Evolutionary conservation across 1,139 yeast genomes (phyloP).

Genomic region (Yamadazyma diospyri): DNA sequence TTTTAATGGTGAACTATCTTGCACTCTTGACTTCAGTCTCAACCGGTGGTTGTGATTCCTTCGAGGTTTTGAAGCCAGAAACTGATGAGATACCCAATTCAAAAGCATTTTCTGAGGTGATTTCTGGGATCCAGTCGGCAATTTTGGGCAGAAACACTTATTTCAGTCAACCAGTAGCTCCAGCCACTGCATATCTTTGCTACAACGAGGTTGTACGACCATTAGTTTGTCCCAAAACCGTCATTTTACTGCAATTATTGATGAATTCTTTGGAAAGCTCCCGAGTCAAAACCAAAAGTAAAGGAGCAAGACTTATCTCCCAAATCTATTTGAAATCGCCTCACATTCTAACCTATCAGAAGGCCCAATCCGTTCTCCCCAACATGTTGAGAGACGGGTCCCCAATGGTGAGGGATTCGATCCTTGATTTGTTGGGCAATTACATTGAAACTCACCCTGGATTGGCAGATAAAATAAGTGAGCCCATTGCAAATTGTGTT

Average conservation of each 20-base stretch:
- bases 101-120: background rate
- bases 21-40: background rate
- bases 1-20: constrained; percentile 1
- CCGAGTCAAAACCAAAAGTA: constrained; percentile 49
- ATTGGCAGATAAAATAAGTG: constrained; percentile 45
- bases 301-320: constrained; percentile 58
- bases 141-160: too few relatives aligned
- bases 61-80: constrained; percentile 3
- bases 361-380: constrained; percentile 51
- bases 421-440: constrained; percentile 60
- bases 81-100: background rate
- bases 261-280: constrained; percentile 4
- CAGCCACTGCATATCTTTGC: too few relatives aligned
- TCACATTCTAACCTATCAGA: constrained; percentile 43
- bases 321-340: constrained; percentile 48
- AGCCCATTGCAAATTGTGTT: constrained; percentile 46
- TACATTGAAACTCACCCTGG: constrained; percentile 45
- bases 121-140: too few relatives aligned
- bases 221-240: background rate
- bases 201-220: background rate
- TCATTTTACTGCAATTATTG: background rate
- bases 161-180: too few relatives aligned
- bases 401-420: constrained; percentile 73
- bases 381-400: constrained; percentile 55
- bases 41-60: background rate